These are phyloP conservation scores for Botrytis sinoallii DNA, from an alignment of 2,329 filamentous ascomycete genomes.

Conservation along the genomic window DNA sequence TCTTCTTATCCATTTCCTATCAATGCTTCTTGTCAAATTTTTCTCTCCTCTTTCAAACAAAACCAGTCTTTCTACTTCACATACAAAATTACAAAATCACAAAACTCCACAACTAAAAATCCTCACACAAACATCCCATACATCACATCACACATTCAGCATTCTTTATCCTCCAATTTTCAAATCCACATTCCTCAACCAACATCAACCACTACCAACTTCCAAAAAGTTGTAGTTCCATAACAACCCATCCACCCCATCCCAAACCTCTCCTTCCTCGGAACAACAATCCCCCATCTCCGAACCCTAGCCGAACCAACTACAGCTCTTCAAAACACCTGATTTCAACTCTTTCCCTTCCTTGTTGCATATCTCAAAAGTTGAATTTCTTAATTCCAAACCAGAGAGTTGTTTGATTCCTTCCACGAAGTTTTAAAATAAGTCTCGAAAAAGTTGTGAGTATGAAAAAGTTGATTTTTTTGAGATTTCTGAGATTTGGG, in stretches of 20 bases:
- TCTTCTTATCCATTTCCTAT: too few relatives aligned
- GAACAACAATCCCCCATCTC: neutral
- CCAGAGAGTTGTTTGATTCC: neutral
- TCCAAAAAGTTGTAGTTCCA: neutral
- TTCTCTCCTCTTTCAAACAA: too few relatives aligned
- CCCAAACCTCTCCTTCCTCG: neutral
- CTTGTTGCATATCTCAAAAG: neutral
- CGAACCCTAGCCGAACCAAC: neutral
- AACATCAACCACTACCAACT: neutral
- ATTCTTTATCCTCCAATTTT: too few relatives aligned
- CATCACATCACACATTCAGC: neutral
- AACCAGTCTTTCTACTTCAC: neutral
- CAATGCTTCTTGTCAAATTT: too few relatives aligned
- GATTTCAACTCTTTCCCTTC: neutral
- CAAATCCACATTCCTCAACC: neutral
- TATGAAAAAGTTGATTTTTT: neutral
- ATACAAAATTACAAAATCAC: neutral
- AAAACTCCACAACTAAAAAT: neutral
- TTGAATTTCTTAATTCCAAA: neutral
- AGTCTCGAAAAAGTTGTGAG: neutral
- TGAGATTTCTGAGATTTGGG: neutral
- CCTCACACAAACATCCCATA: fast-evolving
- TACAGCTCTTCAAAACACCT: neutral
- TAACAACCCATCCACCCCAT: neutral
- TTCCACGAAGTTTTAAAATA: neutral